Conservation (phyloP, 192 early-diverging fungal genomes). For the Coemansia sp. region DNA sequence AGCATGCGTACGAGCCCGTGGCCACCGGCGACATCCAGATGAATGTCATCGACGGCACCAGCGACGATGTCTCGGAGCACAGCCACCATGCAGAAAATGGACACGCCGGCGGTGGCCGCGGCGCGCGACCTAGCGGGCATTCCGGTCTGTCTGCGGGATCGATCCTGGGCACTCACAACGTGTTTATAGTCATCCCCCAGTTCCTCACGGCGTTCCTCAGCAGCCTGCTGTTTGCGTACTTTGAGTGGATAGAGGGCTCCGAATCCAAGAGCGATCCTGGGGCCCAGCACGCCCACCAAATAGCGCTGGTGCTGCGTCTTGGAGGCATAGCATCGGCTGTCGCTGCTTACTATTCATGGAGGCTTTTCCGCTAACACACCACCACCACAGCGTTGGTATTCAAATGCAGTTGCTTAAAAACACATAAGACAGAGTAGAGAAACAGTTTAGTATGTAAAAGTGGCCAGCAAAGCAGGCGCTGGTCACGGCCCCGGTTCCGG, state of each 20-base stretch:
- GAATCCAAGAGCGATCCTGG: slow-evolving; percentile 11
- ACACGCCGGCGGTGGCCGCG: not conserved
- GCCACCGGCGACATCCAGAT: slow-evolving; percentile 29
- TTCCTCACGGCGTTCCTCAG: slow-evolving; percentile 79
- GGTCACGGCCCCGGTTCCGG: not conserved
- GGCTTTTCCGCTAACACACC: slow-evolving; percentile 8
- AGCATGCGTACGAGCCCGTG: slow-evolving; percentile 23
- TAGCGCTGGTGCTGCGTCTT: slow-evolving; percentile 40
- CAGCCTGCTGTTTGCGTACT: slow-evolving; percentile 66
- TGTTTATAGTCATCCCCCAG: slow-evolving; percentile 92
- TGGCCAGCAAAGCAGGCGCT: too few relatives aligned
- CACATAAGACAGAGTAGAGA: slow-evolving; percentile 9
- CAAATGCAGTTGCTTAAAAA: not conserved
- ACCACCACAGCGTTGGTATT: not conserved
- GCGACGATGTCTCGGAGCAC: slow-evolving; percentile 1
- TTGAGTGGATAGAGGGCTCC: slow-evolving; percentile 53
- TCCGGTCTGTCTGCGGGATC: slow-evolving; percentile 61
- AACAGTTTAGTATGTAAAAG: too few relatives aligned
- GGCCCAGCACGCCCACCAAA: slow-evolving; percentile 39
- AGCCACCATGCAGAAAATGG: not conserved
- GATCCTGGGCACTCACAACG: slow-evolving; percentile 91
- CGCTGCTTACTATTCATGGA: slow-evolving; percentile 38
- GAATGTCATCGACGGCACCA: slow-evolving; percentile 9
- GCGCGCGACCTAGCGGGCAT: not conserved
- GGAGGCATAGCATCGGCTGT: slow-evolving; percentile 35